phyloP scores from a whole-genome alignment of 2,329 filamentous ascomycete genomes.

The Penicillium sp. region DNA sequence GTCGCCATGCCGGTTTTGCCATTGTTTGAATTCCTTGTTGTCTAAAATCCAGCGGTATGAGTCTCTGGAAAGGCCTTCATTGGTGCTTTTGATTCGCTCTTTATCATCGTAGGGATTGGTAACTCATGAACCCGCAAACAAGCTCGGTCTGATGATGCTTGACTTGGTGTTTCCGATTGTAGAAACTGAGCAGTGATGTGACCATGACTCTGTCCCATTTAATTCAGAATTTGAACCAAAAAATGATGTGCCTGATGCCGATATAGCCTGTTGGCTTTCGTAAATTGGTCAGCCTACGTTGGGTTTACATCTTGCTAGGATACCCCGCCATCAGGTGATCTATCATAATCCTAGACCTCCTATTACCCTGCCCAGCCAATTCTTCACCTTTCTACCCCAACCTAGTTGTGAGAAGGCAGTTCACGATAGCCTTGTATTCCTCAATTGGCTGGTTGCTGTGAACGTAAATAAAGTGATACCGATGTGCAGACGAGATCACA shows the following conservation, averaged over 20 bases:
- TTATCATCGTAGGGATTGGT: constrained; percentile 19
- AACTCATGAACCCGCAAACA: not conserved
- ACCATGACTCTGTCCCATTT: not conserved
- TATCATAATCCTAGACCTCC: not conserved
- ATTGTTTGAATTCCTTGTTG: constrained; percentile 15
- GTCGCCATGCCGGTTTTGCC: constrained; percentile 1
- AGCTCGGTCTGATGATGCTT: not conserved
- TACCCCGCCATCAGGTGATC: constrained; percentile 6
- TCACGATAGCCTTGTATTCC: no score
- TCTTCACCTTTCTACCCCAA: no score
- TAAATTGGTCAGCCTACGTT: not conserved
- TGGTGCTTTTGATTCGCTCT: no score
- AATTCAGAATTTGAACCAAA: not conserved
- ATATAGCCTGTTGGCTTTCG: not conserved
- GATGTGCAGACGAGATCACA: no score
- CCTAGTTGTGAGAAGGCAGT: no score
- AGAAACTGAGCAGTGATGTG: not conserved
- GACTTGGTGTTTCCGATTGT: not conserved
- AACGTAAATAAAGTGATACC: no score
- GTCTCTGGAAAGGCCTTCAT: no score
- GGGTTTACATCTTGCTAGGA: not conserved
- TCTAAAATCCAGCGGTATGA: no score
- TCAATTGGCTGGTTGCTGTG: no score
- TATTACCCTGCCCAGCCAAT: no score
- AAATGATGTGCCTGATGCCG: not conserved